Evolutionary conservation across 2,329 filamentous ascomycete species (phyloP).

Genomic region (Claviceps citrina): DNA sequence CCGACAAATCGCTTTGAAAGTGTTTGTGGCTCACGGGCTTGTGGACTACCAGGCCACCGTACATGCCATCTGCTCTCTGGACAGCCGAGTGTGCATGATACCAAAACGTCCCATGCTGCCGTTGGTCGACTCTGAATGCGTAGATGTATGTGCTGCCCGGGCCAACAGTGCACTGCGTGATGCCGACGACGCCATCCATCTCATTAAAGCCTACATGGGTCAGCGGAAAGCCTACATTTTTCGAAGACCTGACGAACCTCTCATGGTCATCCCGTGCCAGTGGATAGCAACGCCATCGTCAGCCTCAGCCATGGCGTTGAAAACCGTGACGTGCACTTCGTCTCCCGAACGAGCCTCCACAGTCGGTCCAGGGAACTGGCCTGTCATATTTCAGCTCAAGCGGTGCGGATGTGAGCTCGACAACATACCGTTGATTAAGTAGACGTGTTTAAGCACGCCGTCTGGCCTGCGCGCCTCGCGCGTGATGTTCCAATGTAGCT

Average conservation of each 20-base stretch:
- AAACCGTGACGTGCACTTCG: constrained; percentile 23
- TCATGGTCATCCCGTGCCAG: constrained; percentile 54
- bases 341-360: constrained; percentile 30
- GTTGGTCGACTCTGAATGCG: constrained; percentile 41
- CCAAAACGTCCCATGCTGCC: constrained; percentile 39
- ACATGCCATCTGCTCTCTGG: constrained; percentile 20
- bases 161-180: constrained; percentile 46
- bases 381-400: constrained; percentile 4
- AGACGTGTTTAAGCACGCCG: constrained; percentile 32
- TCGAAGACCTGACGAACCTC: constrained; percentile 18
- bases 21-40: constrained; percentile 14
- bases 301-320: constrained; percentile 19
- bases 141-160: constrained; percentile 37
- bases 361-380: constrained; percentile 27
- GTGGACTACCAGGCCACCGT: constrained; percentile 19
- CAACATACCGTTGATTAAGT: constrained; percentile 30
- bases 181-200: constrained; percentile 50
- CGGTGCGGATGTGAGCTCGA: background rate
- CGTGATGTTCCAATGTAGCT: constrained; percentile 25
- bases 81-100: constrained; percentile 49
- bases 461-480: constrained; percentile 25
- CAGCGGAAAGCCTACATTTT: background rate
- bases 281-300: constrained; percentile 37
- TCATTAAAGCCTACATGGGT: constrained; percentile 22
- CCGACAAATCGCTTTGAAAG: constrained; percentile 2